Evolutionary conservation across 1,139 yeast genomes (phyloP), one percentile per base, ranked within the genome.

Genomic region (Yamadazyma friedrichii): DNA sequence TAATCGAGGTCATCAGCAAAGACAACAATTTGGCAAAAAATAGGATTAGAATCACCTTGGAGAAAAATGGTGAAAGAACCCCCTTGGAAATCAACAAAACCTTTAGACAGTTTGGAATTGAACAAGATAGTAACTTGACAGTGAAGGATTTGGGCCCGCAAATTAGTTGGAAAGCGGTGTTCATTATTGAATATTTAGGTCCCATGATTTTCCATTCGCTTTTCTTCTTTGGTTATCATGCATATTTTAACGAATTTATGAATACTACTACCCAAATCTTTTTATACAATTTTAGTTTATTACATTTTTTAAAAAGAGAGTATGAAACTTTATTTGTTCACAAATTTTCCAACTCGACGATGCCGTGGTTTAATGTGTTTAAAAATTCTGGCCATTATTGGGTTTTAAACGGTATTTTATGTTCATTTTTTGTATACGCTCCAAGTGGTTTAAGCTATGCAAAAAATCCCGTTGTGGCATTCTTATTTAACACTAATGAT

Each of bases 111-210:
- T 61, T 64, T 45, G 70, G 72, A 9, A 46, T 67, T 41, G 53
- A 58, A 31, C 49, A 52, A 36, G 56, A 57, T 24, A 44, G 56
- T 6, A 67, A 73, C 34, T 30, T 44, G 24, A 6, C 38, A 1
- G 87, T 84, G 43, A 89, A 91, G 61, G 98, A 91, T 56, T 74
- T 93, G 49, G 98, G 98, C 15, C 94, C 95, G 1, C 98, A 93
- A 65, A 79, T 93, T 46, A 82, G 84, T 3, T 93, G 98, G 97
- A 77, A 87, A 64, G 77, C 91, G 6, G 98, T 93, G 24, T 93
- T 82, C 58, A 55, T 88, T 42, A 70, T 88, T 50, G 98, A 93
- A 65, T 93, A 93, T 61, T 57, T 87, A 15, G 98, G 98, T 4
- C 98, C 98, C 3, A 68, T 93, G 46, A 42, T 89, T 36, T 74